Percentiles rank a stretch among this genome's conserved stretches.
Conservation (phyloP, 306 rosid species). For the Abrus precatorius region DNA sequence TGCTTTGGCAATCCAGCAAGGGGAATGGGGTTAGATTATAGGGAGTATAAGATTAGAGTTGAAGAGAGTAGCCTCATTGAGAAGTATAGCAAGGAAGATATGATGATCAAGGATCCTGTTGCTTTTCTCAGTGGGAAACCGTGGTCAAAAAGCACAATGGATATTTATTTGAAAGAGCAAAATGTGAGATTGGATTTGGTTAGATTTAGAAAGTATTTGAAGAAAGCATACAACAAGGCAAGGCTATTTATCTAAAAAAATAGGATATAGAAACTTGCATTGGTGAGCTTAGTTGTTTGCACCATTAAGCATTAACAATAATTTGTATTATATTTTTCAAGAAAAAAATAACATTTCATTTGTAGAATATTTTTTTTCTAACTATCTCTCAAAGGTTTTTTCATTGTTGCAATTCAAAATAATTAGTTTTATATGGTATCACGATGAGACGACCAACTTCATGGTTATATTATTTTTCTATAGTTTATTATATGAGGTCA, state of each 20-base stretch:
- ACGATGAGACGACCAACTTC: too few species aligned
- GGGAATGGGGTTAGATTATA: conserved; percentile 48
- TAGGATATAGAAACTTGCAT: too few species aligned
- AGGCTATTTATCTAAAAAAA: conserved; percentile 17
- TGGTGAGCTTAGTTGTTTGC: too few species aligned
- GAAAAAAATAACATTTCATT: too few species aligned
- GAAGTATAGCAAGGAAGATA: conserved; percentile 46
- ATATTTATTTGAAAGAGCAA: conserved; percentile 45
- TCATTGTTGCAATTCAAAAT: too few species aligned
- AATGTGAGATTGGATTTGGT: conserved; percentile 39
- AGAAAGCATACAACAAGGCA: conserved; percentile 32
- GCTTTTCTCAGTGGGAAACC: conserved; percentile 6
- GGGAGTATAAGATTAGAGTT: conserved; percentile 49
- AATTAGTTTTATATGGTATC: too few species aligned
- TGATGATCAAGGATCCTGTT: conserved; percentile 31
- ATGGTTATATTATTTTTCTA: too few species aligned
- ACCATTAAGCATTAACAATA: too few species aligned
- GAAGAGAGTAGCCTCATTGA: conserved; percentile 51
- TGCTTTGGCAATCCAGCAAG: conserved; percentile 43
- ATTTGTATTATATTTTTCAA: too few species aligned
- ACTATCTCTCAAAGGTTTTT: too few species aligned
- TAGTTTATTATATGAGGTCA: too few species aligned
- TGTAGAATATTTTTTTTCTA: too few species aligned
- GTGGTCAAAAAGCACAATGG: background rate
- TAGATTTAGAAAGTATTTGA: conserved; percentile 48